phyloP scores from a whole-genome alignment of 192 early-diverging fungal species.

The Backusella luteola region DNA sequence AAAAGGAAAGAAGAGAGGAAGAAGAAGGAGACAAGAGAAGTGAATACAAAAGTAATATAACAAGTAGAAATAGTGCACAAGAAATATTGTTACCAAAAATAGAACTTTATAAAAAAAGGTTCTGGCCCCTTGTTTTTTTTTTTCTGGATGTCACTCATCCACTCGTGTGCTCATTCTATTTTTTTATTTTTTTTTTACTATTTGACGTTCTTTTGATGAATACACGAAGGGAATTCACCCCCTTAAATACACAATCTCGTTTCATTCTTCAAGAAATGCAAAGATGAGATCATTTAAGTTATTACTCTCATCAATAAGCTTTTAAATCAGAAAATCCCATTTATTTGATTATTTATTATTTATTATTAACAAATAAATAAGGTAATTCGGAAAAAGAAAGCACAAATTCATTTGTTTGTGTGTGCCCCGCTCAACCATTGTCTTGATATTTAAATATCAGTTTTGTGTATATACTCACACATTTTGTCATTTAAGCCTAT shows the following conservation, averaged over 20 bases:
- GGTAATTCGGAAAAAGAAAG: not conserved
- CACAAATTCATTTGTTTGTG: conserved; percentile 1
- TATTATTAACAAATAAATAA: not conserved
- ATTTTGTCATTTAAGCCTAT: not conserved
- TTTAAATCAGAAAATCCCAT: not conserved
- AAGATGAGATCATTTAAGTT: too few relatives aligned
- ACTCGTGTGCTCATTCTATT: not conserved
- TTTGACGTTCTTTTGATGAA: not conserved
- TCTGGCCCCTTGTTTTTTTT: not conserved
- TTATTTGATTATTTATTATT: not conserved
- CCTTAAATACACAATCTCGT: too few relatives aligned
- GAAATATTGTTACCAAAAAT: not conserved
- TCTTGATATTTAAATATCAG: not conserved
- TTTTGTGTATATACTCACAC: too few relatives aligned
- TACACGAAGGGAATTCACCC: too few relatives aligned
- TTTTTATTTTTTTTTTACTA: not conserved
- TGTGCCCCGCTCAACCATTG: not conserved
- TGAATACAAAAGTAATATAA: not conserved
- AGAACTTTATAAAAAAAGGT: not conserved
- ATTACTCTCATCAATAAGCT: too few relatives aligned
- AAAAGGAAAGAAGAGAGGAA: not conserved
- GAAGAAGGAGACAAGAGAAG: not conserved
- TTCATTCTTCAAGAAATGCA: not conserved
- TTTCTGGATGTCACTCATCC: not conserved
- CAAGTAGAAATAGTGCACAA: not conserved